Base-by-base conservation (phyloP, 768 basidiomycete genomes). In the Tylopilus vinaceipallidus region DNA sequence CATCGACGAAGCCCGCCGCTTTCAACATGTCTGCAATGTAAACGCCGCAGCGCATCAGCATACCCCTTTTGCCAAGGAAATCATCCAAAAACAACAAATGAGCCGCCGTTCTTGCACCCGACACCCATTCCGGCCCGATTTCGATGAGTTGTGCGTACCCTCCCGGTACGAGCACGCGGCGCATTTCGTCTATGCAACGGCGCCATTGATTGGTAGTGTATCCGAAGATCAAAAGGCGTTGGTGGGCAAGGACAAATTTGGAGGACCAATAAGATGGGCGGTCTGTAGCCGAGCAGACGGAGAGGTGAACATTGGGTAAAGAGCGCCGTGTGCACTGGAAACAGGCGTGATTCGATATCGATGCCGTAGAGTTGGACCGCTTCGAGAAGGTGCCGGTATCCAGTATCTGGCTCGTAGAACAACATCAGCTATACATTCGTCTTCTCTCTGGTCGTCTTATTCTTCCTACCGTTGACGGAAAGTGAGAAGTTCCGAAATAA, bases 61-160 rank as follows among this genome's bases (percentile, higher is more conserved):
- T 39, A 9, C 49, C 53, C 38, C 22, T 61, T 3, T 7, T 23
- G 2, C 23, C 55, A 0, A 64, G 2, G 3, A 64, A 55, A 0
- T 47, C 50, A 8, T 58, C 56, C 45, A 56, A 2, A 3, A 58
- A 54, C 22, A 55, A 23, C 13, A 52, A 1, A 4, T 53, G 42
- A 10, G 7, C 8, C 0, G 57, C 49, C 3, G 59, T 58, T 20
- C 53, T 54, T 2, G 41, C 27, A 3, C 62, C 59, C 1, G 56
- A 56, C 0, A 32, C 10, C 53, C 49, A 61, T 17, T 56, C 53
- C 23, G 58, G 51, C 1, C 56, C 57, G n/a, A 29, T 37, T 37
- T 72, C 70, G 23, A 64, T 49, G 14, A 71, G 52, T 33, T 72
- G 71, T 3, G 55, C 57, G 22, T 61, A 69, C 5, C 70, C 71